Percentiles rank a stretch among this genome's conserved stretches.
Evolutionary conservation across 768 basidiomycete genomes (phyloP).

Genomic region (Rhodocollybia butyracea): DNA sequence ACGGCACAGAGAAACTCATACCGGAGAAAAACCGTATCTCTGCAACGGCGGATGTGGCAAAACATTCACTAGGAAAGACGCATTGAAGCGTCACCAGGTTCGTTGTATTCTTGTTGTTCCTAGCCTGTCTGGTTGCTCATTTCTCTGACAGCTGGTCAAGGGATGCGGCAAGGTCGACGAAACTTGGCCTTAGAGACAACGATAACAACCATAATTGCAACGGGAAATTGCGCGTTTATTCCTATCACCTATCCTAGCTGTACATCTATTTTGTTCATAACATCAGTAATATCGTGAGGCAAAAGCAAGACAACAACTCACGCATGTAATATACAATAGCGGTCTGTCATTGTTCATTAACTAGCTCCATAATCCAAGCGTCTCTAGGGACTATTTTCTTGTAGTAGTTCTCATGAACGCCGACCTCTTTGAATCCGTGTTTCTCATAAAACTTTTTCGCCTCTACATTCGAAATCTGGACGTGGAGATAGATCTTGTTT

Average conservation of each 20-base stretch:
- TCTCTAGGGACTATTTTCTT: constrained; percentile 83
- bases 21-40: constrained; percentile 79
- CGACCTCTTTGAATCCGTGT: constrained; percentile 73
- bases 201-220: not conserved
- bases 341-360: constrained; percentile 18
- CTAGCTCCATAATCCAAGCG: constrained; percentile 84
- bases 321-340: constrained; percentile 3
- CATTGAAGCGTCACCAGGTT: constrained; percentile 83
- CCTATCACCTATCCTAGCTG: not conserved
- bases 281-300: not conserved
- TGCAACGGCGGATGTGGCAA: constrained; percentile 86
- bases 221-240: not conserved
- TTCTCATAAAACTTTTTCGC: constrained; percentile 83
- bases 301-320: not conserved
- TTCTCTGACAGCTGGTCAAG: constrained; percentile 61
- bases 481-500: constrained; percentile 75
- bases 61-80: constrained; percentile 85
- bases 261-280: constrained; percentile 1
- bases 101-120: constrained; percentile 19
- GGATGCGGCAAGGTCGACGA: constrained; percentile 73
- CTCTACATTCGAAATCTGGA: constrained; percentile 75
- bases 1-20: constrained; percentile 80
- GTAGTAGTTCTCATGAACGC: constrained; percentile 75
- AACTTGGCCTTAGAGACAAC: constrained; percentile 28
- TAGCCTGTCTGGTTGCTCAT: constrained; percentile 4